These are phyloP conservation scores for Syncephalastrum racemosum DNA, from an alignment of 371 early-diverging fungal genomes.

Conservation along the genomic window DNA sequence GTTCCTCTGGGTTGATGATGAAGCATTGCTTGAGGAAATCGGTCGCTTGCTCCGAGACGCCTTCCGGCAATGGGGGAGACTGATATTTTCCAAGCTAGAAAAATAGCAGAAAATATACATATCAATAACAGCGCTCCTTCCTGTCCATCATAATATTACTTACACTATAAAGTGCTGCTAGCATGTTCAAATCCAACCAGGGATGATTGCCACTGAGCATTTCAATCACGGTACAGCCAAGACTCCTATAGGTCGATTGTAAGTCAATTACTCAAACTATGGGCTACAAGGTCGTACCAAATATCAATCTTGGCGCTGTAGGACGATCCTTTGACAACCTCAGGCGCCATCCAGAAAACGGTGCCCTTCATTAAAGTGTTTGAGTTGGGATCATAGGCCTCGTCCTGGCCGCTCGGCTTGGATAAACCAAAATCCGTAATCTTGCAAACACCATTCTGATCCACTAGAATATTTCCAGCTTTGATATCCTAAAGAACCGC, in stretches of 20 bases:
- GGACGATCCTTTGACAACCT: constrained; percentile 65
- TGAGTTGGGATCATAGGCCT: constrained; percentile 51
- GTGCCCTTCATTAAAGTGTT: constrained; percentile 46
- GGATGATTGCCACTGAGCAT: constrained; percentile 95
- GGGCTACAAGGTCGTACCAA: constrained; percentile 38
- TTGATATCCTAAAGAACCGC: constrained; percentile 81
- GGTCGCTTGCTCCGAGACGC: constrained; percentile 63
- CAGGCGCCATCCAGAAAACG: constrained; percentile 86
- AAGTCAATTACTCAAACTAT: background rate
- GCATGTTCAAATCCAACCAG: constrained; percentile 83
- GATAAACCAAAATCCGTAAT: constrained; percentile 99
- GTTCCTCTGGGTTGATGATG: constrained; percentile 62
- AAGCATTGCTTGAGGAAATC: constrained; percentile 82
- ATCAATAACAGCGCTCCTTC: background rate
- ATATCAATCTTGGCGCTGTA: constrained; percentile 80
- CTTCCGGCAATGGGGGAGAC: constrained; percentile 79
- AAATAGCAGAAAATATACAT: constrained; percentile 2
- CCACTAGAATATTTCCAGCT: constrained; percentile 91
- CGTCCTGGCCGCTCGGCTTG: constrained; percentile 69
- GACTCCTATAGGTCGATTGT: constrained; percentile 25
- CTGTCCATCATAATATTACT: constrained; percentile 8
- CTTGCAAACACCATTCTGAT: constrained; percentile 87
- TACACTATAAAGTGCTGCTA: constrained; percentile 83
- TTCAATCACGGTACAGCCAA: constrained; percentile 95
- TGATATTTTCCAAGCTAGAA: constrained; percentile 76